Base-by-base conservation (phyloP, 2,329 filamentous ascomycete species). In the Xylaria sp. region DNA sequence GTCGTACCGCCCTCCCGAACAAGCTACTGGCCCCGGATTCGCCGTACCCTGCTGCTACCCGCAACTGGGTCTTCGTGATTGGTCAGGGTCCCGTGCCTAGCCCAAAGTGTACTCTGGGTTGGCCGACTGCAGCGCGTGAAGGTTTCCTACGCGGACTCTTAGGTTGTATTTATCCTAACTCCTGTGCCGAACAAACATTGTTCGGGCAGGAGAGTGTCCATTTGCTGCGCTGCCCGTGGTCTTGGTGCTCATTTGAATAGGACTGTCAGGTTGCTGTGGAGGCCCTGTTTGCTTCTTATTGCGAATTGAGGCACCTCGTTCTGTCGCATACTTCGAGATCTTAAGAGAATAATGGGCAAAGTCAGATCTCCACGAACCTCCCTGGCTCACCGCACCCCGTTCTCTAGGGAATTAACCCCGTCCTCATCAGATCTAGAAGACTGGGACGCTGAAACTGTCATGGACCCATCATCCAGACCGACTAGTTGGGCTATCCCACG, bases 381-480 rank as follows among this genome's bases (percentile, higher is more conserved):
- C 72, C 81, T 84, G 72, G 79, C 82, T 71, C 83, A 82, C 70
- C 78, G 82, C 67, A 82, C 76, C 74, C 80, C 82, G 63, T 80
- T 81, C 39, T 79, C 78, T 54, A 80, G 81, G 75, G 82, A 83
- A 72, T 76, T 80, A 68, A 83, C 84, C 68, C 82, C 84, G 65
- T 80, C 83, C 52, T 80, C 82, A 6, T 83, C 84, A 51, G 80
- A 82, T 70, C 81, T 83, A 63, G 82, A 84, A 73, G 84, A 83
- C 75, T 82, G 79, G 74, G 81, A 81, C 77, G 73, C 77, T 70
- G 78, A 82, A 72, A 81, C 81, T 70, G 80, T 80, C 75, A 85
- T 85, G 81, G 78, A 83, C 41, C 76, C 81, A 25, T 87, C 87
- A 8, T 88, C 87, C 7, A 81, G 86, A 66, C 86, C 85, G 15